Evolutionary conservation across 192 early-diverging fungal species (phyloP).

Genomic region (Funneliformis mosseae): DNA sequence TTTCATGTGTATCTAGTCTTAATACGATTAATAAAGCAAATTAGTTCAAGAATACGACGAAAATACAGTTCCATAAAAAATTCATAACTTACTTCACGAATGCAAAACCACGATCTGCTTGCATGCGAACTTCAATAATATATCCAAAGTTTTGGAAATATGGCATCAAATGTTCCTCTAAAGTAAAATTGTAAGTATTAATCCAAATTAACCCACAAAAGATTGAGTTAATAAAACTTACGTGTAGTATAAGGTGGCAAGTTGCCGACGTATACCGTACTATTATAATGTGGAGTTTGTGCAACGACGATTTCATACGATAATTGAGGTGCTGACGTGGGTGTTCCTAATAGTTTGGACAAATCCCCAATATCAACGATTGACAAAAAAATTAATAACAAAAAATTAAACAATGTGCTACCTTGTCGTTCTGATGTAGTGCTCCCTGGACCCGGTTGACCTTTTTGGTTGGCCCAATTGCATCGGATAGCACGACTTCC

Average conservation of each 20-base stretch:
- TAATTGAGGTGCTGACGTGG: conserved; percentile 51
- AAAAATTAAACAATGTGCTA: background rate
- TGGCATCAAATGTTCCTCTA: conserved; percentile 68
- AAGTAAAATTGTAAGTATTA: background rate
- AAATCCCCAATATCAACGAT: background rate
- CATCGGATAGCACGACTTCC: conserved; percentile 86
- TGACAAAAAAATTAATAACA: background rate
- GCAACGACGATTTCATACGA: conserved; percentile 71
- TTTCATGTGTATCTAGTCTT: conserved; percentile 85
- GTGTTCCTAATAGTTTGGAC: conserved; percentile 32
- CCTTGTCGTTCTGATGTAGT: conserved; percentile 41
- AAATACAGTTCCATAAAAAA: background rate
- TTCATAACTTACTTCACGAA: conserved; percentile 74
- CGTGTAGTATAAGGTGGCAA: conserved; percentile 77
- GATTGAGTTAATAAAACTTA: conserved; percentile 37
- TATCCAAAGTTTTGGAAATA: conserved; percentile 81
- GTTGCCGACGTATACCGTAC: conserved; percentile 90
- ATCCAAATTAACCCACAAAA: background rate
- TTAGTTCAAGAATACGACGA: background rate
- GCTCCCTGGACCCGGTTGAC: conserved; percentile 46
- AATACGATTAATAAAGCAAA: background rate
- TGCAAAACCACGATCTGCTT: conserved; percentile 89
- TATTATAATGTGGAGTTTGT: conserved; percentile 82
- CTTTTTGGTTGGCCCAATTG: conserved; percentile 94
- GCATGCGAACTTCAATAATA: conserved; percentile 79